These are phyloP conservation scores for Furcasterigmium sp. DNA, from an alignment of 2,329 filamentous ascomycete species.

Conservation along the genomic window DNA sequence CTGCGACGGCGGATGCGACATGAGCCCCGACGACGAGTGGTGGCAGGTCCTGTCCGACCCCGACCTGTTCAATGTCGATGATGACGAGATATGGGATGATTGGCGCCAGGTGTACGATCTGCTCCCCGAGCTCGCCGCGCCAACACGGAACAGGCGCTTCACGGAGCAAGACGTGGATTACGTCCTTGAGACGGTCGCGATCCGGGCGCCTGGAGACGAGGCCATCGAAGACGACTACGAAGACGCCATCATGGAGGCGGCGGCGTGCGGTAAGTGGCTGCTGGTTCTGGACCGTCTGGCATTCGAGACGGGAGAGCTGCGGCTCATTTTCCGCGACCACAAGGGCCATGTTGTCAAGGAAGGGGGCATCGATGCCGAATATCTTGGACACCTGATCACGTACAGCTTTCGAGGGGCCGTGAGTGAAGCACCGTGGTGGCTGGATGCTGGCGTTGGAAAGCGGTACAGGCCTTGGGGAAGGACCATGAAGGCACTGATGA, in stretches of 20 bases:
- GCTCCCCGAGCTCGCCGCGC: not conserved
- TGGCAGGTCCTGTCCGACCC: not conserved
- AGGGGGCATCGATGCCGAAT: not conserved
- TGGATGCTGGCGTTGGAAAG: not conserved
- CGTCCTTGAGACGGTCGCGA: not conserved
- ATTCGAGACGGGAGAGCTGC: not conserved
- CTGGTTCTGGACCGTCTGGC: not conserved
- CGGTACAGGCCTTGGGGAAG: not conserved
- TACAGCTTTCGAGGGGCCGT: not conserved
- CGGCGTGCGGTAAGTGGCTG: not conserved
- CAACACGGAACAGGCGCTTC: not conserved
- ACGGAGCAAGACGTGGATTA: not conserved
- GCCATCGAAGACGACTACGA: not conserved
- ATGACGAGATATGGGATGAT: not conserved
- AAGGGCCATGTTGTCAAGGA: not conserved
- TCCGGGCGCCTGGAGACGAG: not conserved
- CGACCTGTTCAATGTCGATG: not conserved
- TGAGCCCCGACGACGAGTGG: not conserved
- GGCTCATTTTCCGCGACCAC: not conserved
- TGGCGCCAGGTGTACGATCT: not conserved
- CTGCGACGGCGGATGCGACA: not conserved
- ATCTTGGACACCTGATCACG: not conserved
- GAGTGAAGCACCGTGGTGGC: not conserved
- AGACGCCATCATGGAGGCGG: not conserved
- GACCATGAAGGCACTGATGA: not conserved